Conservation (phyloP, 129 eudicot species). For the Logfia minima region DNA sequence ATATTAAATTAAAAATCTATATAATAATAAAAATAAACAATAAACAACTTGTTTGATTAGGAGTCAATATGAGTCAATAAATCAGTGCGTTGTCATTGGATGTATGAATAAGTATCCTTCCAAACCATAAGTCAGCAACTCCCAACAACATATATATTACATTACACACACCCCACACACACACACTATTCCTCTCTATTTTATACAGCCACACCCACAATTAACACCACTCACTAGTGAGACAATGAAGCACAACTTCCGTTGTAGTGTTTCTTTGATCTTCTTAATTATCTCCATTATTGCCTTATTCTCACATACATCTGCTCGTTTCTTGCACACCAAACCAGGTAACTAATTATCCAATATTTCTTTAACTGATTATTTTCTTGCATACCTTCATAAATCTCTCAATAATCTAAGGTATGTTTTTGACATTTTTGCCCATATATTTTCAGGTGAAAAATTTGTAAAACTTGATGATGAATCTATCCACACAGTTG, state of each 20-base stretch:
- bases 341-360: constrained; percentile 38
- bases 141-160: constrained; percentile 45
- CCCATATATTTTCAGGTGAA: constrained; percentile 39
- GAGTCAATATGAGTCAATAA: constrained; percentile 31
- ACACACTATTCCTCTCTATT: constrained; percentile 31
- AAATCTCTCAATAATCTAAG: not conserved
- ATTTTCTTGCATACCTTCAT: not conserved
- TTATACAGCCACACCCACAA: constrained; percentile 19
- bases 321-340: constrained; percentile 56
- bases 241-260: constrained; percentile 57
- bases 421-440: not conserved
- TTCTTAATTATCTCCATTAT: constrained; percentile 33
- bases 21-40: not conserved
- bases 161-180: not conserved
- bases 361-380: not conserved
- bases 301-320: constrained; percentile 33
- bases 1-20: not conserved
- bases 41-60: constrained; percentile 2
- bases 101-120: constrained; percentile 40
- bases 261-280: constrained; percentile 33
- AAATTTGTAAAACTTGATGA: constrained; percentile 29
- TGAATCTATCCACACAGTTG: constrained; percentile 24
- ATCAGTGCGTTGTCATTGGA: constrained; percentile 27
- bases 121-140: constrained; percentile 34
- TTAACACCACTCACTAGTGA: constrained; percentile 18